Evolutionary conservation across 305 asterid species (phyloP).

Genomic region (Rubia peregrina): DNA sequence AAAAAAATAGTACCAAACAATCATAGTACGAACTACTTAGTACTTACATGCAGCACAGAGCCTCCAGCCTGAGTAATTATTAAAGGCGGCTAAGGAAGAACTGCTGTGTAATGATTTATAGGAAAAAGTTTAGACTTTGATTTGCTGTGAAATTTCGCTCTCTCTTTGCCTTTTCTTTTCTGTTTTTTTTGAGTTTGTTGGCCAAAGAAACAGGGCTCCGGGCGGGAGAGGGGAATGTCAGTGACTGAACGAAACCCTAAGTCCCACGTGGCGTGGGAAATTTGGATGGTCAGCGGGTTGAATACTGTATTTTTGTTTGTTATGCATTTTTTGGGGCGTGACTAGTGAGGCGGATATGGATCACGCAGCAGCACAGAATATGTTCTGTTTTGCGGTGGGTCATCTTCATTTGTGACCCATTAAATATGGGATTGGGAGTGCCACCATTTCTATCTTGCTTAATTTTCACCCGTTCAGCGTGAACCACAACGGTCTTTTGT

Average conservation of each 20-base stretch:
- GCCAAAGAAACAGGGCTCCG: neutral
- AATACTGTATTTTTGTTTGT: too few relatives aligned
- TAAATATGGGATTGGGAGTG: neutral
- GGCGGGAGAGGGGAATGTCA: neutral
- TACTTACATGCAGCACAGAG: constrained; percentile 34
- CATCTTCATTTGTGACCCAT: constrained; percentile 6
- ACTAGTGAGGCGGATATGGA: constrained; percentile 4
- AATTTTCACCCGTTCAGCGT: neutral
- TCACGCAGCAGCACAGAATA: neutral
- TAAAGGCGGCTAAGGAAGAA: constrained; percentile 51
- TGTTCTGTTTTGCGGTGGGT: neutral
- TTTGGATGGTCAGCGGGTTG: constrained; percentile 6
- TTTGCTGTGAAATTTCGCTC: neutral
- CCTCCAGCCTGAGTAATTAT: constrained; percentile 7
- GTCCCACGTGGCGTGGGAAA: constrained; percentile 6
- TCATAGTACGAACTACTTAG: constrained; percentile 6
- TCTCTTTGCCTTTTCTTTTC: neutral
- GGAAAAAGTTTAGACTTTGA: too few relatives aligned
- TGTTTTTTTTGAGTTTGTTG: neutral
- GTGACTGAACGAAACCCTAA: neutral
- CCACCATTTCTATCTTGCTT: neutral
- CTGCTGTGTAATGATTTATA: constrained; percentile 40
- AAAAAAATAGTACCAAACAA: neutral
- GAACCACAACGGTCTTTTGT: neutral
- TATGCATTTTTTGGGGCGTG: too few relatives aligned